phyloP scores from a whole-genome alignment of 805 yeast genomes.

The Barnettozyma wickerhamii region DNA sequence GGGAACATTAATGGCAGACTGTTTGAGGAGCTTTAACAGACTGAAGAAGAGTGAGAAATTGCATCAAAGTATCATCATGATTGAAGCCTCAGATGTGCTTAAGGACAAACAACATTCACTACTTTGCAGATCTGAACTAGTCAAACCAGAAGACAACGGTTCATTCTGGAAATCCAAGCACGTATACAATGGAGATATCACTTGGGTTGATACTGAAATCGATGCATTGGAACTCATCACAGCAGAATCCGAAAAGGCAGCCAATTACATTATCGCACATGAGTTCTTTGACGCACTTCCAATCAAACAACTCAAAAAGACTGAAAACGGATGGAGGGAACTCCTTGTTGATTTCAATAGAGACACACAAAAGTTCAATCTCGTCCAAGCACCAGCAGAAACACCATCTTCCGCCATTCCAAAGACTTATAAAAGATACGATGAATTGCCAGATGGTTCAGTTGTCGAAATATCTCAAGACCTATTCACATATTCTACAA shows the following conservation, averaged over 20 bases:
- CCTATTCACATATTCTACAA: constrained; percentile 51
- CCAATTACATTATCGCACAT: constrained; percentile 73
- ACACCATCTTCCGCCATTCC: constrained; percentile 64
- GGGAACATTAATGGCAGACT: constrained; percentile 74
- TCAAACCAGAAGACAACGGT: constrained; percentile 5
- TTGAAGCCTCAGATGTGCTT: constrained; percentile 70
- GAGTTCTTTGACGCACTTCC: constrained; percentile 89
- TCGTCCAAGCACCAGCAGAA: constrained; percentile 52
- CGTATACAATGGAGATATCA: constrained; percentile 47
- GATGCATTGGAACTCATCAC: constrained; percentile 30
- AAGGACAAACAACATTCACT: constrained; percentile 49
- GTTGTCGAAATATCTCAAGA: constrained; percentile 75
- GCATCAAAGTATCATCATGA: constrained; percentile 40
- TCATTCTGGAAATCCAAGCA: constrained; percentile 16
- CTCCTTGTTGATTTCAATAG: constrained; percentile 53
- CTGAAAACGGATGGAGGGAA: constrained; percentile 76
- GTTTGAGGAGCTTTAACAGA: constrained; percentile 43
- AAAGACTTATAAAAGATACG: constrained; percentile 43
- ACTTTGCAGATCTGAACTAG: constrained; percentile 37
- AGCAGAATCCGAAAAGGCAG: constrained; percentile 14
- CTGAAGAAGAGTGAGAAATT: constrained; percentile 30
- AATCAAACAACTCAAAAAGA: constrained; percentile 59
- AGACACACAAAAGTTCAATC: constrained; percentile 38
- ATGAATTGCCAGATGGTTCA: constrained; percentile 49
- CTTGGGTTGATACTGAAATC: constrained; percentile 58